Base-by-base conservation (phyloP, 2,329 filamentous ascomycete species). In the Phialophora expanda region DNA sequence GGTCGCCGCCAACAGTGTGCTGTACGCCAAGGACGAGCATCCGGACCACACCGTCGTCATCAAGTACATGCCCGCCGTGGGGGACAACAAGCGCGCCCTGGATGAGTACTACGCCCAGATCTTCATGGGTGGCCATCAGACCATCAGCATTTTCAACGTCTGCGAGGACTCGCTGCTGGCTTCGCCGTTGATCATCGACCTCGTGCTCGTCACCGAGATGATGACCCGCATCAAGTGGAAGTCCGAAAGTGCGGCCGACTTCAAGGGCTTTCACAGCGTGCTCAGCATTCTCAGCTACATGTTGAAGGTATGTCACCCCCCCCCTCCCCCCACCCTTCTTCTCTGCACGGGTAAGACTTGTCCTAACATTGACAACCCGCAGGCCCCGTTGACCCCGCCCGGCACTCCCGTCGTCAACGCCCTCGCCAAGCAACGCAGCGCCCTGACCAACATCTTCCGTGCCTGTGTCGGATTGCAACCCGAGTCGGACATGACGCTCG, bases 91-190 rank as follows among this genome's bases (percentile, higher is more conserved):
- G 88, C 93, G 95, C 77, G 95, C 95, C 62, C 86, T 99, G 62
- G 95, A 99, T 76, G 95, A 99, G 85, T 99, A 99, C 87, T 97
- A 97, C 74, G 95, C 93, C 63, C 94, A 99, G 85, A 98, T 99
- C 81, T 99, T 99, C 87, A 87, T 98, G 82, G 95, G 95, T 72
- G 95, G 95, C 50, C 95, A 98, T 82, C 95, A 99, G 85, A 98
- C 93, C 74, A 99, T 99, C 74, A 94, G 90, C 75, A 85, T 99
- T 78, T 97, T 97, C 88, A 99, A 99, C 80, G 93, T 98, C 74
- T 99, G 95, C 83, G 95, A 99, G 82, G 95, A 99, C 82, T 98
- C 95, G 53, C 89, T 99, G 60, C 86, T 99, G 72, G 95, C 95
- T 11, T 96, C 94, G 57, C 95, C 95, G 38, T 84, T 99, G 76